Percentiles rank a stretch among this genome's conserved stretches.
Conservation (phyloP, 345 rosid genomes). For the Lumnitzera littorea region DNA sequence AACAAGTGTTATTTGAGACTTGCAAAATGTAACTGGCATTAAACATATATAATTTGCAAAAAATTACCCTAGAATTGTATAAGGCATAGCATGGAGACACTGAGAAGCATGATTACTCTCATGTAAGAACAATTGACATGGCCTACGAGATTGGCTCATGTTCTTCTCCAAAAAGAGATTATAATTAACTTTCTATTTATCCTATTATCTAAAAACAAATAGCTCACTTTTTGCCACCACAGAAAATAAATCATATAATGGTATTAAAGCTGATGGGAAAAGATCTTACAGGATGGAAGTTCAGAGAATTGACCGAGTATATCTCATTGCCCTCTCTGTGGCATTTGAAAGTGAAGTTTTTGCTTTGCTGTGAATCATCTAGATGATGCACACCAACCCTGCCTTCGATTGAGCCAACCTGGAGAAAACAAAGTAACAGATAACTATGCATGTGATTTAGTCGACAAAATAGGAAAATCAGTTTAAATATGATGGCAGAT, state of each 20-base stretch:
- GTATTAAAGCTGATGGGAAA: not conserved
- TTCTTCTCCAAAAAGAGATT: too few relatives aligned
- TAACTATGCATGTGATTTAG: too few relatives aligned
- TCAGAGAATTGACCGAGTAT: constrained; percentile 88
- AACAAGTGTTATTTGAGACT: not conserved
- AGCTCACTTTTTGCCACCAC: not conserved
- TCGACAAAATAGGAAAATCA: too few relatives aligned
- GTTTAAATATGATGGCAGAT: too few relatives aligned
- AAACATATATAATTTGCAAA: not conserved
- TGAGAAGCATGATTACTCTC: too few relatives aligned
- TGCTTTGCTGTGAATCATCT: constrained; percentile 72
- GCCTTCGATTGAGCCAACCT: constrained; percentile 99
- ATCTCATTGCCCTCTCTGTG: constrained; percentile 89
- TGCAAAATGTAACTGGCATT: too few relatives aligned
- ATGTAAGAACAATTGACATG: too few relatives aligned
- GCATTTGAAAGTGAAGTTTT: constrained; percentile 97
- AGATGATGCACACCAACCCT: constrained; percentile 97
- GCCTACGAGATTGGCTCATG: too few relatives aligned
- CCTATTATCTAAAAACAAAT: not conserved
- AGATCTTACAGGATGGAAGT: constrained; percentile 85
- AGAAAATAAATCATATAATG: constrained; percentile 1
- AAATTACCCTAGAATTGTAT: too few relatives aligned
- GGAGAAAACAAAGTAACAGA: not conserved
- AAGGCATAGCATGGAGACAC: too few relatives aligned
- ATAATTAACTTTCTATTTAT: not conserved